A percentile compares a stretch with the other conserved stretches of the same genome.
Evolutionary conservation across 176 grass and related monocot genomes (phyloP).

Genomic region (Olyra latifolia): DNA sequence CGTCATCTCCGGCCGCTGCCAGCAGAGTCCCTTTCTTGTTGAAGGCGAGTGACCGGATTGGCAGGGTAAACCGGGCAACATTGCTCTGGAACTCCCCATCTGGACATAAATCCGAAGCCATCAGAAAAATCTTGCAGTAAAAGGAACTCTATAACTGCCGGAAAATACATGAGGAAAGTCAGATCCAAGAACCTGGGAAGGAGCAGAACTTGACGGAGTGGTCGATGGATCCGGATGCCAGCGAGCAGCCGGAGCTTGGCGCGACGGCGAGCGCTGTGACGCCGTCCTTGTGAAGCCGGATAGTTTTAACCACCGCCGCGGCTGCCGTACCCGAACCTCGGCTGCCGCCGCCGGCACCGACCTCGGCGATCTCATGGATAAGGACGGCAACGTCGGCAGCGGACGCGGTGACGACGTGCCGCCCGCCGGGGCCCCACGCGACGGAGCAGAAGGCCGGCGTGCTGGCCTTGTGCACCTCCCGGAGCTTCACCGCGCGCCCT

Average conservation of each 20-base stretch:
- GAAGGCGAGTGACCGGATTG: slow-evolving; percentile 79
- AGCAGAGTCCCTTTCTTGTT: slow-evolving; percentile 75
- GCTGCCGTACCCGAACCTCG: slow-evolving; percentile 11
- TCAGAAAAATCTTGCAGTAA: slow-evolving; percentile 2
- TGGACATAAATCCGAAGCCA: slow-evolving; percentile 23
- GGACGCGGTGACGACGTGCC: slow-evolving; percentile 67
- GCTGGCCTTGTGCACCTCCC: slow-evolving; percentile 70
- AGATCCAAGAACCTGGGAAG: slow-evolving; percentile 68
- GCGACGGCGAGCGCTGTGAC: slow-evolving; percentile 81
- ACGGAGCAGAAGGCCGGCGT: slow-evolving; percentile 64
- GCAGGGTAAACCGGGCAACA: slow-evolving; percentile 77
- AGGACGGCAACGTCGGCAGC: slow-evolving; percentile 56
- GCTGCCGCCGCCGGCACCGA: slow-evolving; percentile 16
- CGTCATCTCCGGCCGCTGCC: slow-evolving; percentile 88
- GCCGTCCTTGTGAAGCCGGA: slow-evolving; percentile 80
- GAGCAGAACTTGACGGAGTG: slow-evolving; percentile 91
- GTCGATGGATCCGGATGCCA: slow-evolving; percentile 81
- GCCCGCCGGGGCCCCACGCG: slow-evolving; percentile 54
- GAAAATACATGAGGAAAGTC: background rate
- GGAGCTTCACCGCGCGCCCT: slow-evolving; percentile 74
- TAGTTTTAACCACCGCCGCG: slow-evolving; percentile 20
- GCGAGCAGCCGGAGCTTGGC: slow-evolving; percentile 43
- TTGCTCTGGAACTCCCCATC: slow-evolving; percentile 88
- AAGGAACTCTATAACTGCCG: background rate
- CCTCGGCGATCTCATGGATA: slow-evolving; percentile 63